These are phyloP conservation scores for Mesembryanthemum crystallinum DNA, from an alignment of 148 eudicot genomes.

Conservation along the genomic window DNA sequence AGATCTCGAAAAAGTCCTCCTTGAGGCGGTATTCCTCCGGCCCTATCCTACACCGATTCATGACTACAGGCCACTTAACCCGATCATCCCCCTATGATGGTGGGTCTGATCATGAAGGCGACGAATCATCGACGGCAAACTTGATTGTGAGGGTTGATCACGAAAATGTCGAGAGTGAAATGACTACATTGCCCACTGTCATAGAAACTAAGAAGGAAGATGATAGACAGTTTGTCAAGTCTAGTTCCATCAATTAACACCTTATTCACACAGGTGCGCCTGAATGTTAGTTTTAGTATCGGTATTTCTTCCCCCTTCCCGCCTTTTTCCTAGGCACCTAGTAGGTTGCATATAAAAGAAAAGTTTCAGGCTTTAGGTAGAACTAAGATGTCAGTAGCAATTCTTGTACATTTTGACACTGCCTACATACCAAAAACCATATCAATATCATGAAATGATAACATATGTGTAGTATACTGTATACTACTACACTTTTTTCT, in stretches of 20 bases:
- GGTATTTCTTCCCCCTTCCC: too few relatives aligned
- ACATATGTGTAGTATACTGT: too few relatives aligned
- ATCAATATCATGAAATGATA: background rate
- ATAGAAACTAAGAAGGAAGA: constrained; percentile 4
- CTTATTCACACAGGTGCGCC: background rate
- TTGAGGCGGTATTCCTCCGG: constrained; percentile 31
- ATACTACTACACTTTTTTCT: too few relatives aligned
- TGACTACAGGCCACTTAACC: constrained; percentile 54
- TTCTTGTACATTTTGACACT: constrained; percentile 6
- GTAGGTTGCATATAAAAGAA: background rate
- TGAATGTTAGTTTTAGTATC: background rate
- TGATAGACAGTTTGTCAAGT: background rate
- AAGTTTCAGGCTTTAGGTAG: background rate
- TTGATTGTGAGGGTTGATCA: constrained; percentile 42
- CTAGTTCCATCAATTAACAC: background rate
- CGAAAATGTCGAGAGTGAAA: constrained; percentile 31
- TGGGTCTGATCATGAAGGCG: constrained; percentile 27
- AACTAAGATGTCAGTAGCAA: background rate
- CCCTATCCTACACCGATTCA: constrained; percentile 55
- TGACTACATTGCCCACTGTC: constrained; percentile 20
- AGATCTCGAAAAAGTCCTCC: constrained; percentile 22
- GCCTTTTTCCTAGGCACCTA: background rate
- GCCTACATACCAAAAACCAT: background rate
- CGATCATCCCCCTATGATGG: constrained; percentile 26
- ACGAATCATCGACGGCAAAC: constrained; percentile 27